phyloP scores from a whole-genome alignment of 257 asterid genomes.

The Primulina eburnea region DNA sequence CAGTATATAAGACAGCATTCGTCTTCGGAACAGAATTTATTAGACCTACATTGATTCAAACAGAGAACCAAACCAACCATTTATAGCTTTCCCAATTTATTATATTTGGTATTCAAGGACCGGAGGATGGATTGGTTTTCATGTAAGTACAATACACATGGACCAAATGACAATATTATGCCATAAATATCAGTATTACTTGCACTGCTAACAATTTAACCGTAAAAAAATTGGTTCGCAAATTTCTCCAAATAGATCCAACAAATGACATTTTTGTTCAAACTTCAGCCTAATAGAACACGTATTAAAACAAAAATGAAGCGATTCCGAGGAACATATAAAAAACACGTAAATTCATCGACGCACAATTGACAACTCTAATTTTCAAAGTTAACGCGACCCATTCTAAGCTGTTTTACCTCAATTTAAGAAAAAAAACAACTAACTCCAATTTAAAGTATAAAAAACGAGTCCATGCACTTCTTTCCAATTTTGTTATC shows the following conservation, averaged over 20 bases:
- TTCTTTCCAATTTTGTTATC: too few species aligned
- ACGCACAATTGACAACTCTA: neutral
- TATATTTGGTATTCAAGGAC: neutral
- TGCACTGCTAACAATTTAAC: neutral
- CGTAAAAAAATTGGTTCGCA: neutral
- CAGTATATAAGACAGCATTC: neutral
- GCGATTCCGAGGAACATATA: too few species aligned
- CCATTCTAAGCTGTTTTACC: neutral
- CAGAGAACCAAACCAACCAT: neutral
- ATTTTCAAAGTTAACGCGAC: neutral
- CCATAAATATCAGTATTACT: neutral
- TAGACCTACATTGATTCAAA: neutral
- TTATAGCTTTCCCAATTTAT: neutral
- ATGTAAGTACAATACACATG: neutral
- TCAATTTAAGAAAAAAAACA: neutral
- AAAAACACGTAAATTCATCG: too few species aligned
- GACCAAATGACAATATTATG: neutral
- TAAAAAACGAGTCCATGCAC: neutral
- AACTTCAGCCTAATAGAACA: neutral
- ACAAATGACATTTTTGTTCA: neutral
- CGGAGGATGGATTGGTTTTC: neutral
- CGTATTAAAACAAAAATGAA: neutral
- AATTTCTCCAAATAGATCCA: neutral
- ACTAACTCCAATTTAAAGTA: neutral
- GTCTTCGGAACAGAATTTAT: neutral